phyloP scores from a whole-genome alignment of 768 basidiomycete genomes.

The Candolleomyces aberdarensis region DNA sequence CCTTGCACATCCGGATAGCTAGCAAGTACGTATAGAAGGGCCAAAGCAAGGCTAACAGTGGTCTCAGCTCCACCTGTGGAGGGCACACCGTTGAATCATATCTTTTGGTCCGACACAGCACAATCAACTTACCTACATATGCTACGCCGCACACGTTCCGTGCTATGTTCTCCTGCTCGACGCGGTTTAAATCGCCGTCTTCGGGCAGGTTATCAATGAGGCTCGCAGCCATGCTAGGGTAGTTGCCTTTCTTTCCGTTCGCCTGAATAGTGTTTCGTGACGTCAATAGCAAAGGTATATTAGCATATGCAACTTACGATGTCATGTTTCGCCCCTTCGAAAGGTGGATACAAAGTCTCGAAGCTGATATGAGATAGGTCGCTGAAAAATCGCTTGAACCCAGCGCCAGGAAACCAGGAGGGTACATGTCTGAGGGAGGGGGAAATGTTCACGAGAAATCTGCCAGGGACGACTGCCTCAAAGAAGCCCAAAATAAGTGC shows the following conservation, averaged over 20 bases:
- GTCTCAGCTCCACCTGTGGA: constrained; percentile 27
- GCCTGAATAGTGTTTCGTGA: neutral
- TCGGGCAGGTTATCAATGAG: constrained; percentile 3
- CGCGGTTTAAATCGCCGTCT: neutral
- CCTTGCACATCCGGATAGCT: constrained; percentile 1
- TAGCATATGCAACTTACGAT: neutral
- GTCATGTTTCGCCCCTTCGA: neutral
- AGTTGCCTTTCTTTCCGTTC: neutral
- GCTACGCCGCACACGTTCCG: constrained; percentile 22
- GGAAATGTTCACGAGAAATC: neutral
- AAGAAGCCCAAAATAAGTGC: neutral
- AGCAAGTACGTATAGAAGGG: neutral
- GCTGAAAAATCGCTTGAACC: neutral
- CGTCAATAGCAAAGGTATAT: too few relatives aligned
- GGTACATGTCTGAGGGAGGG: constrained; percentile 5
- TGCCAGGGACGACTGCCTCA: constrained; percentile 1
- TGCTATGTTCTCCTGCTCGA: constrained; percentile 15
- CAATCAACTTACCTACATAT: constrained; percentile 17
- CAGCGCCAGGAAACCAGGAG: constrained; percentile 5
- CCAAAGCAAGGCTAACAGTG: neutral
- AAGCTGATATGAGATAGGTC: neutral
- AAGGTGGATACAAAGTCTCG: neutral
- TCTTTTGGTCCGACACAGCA: neutral
- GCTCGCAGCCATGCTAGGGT: neutral
- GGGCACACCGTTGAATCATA: neutral